phyloP scores from a whole-genome alignment of 768 basidiomycete species.

The Dioszegia crocea region DNA sequence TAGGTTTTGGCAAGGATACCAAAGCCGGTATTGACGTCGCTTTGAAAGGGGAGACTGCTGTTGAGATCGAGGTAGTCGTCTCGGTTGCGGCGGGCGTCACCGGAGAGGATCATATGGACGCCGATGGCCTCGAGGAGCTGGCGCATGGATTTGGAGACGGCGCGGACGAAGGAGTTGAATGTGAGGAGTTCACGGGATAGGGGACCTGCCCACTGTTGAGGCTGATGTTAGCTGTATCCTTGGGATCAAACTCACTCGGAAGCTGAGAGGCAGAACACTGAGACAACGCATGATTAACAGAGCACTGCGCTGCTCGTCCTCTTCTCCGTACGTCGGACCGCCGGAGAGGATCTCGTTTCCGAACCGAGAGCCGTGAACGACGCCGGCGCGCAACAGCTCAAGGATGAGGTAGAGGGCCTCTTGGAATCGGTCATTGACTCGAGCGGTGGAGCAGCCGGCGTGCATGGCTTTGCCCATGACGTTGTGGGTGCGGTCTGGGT shows the following conservation, averaged over 20 bases:
- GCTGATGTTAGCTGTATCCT: constrained; percentile 52
- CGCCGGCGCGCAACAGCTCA: constrained; percentile 92
- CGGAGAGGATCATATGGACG: constrained; percentile 85
- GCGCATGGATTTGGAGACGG: constrained; percentile 81
- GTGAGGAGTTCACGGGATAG: constrained; percentile 92
- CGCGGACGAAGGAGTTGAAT: constrained; percentile 96
- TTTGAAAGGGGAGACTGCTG: constrained; percentile 87
- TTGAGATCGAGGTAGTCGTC: constrained; percentile 91
- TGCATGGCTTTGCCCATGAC: constrained; percentile 88
- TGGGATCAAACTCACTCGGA: constrained; percentile 62
- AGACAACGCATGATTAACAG: constrained; percentile 92
- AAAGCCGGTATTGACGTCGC: constrained; percentile 95
- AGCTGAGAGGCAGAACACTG: constrained; percentile 89
- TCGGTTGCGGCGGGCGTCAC: constrained; percentile 76
- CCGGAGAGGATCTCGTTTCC: constrained; percentile 82
- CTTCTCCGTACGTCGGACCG: constrained; percentile 89
- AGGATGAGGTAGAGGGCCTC: constrained; percentile 91
- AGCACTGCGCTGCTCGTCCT: constrained; percentile 91
- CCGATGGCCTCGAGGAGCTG: constrained; percentile 85
- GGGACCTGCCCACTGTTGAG: constrained; percentile 91
- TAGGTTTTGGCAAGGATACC: constrained; percentile 96
- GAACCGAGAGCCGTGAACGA: constrained; percentile 92
- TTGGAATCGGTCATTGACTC: constrained; percentile 97
- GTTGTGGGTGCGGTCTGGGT: constrained; percentile 82
- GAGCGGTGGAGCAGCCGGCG: constrained; percentile 67